Conservation (phyloP, 176 grass and related monocot species). For the Rhynchospora pubera region DNA sequence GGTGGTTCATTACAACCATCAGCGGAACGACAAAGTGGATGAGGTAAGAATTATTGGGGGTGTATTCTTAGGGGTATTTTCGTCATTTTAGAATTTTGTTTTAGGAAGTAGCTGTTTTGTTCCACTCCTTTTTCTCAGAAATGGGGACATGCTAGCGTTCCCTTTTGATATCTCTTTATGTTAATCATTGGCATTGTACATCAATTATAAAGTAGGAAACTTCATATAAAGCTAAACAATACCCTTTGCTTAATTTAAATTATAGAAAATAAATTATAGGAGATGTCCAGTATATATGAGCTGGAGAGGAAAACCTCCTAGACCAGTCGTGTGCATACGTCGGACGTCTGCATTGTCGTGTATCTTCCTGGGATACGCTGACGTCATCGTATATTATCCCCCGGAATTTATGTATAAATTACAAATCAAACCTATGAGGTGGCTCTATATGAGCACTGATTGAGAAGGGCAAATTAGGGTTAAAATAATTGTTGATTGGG, state of each 20-base stretch:
- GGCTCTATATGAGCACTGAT: neutral
- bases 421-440: neutral
- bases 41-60: constrained; percentile 40
- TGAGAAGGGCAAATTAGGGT: neutral
- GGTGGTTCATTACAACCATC: constrained; percentile 50
- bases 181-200: neutral
- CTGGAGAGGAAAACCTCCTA: neutral
- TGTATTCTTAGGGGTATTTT: constrained; percentile 8
- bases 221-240: neutral
- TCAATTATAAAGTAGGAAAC: no score
- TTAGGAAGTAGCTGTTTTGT: constrained; percentile 16
- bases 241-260: neutral
- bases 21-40: constrained; percentile 30
- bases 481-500: neutral
- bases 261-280: neutral
- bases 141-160: neutral
- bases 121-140: constrained; percentile 9
- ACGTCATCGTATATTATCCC: neutral
- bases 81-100: constrained; percentile 21
- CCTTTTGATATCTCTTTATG: neutral
- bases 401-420: neutral
- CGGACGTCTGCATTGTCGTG: constrained; percentile 42
- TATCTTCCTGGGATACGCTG: constrained; percentile 20
- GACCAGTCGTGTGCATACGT: constrained; percentile 32
- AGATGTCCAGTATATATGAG: neutral